Conservation (phyloP, 1,284 basidiomycete genomes). For the Neolentinus lepideus region DNA sequence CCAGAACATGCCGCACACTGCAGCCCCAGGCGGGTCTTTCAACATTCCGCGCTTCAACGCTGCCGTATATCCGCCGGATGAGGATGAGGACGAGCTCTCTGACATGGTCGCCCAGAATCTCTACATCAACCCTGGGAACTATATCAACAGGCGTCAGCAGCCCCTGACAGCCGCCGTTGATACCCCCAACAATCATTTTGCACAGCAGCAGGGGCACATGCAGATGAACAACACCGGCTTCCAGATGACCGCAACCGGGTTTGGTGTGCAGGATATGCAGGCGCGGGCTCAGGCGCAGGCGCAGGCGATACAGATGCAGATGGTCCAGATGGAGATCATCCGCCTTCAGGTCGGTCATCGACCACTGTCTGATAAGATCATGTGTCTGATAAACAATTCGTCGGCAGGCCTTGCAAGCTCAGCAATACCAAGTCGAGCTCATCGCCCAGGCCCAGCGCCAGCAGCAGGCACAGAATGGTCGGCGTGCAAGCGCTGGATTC, state of each 20-base stretch:
- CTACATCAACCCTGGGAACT: constrained; percentile 27
- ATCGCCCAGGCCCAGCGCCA: constrained; percentile 36
- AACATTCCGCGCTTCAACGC: constrained; percentile 43
- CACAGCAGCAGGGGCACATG: constrained; percentile 45
- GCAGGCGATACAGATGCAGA: constrained; percentile 67
- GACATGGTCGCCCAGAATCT: constrained; percentile 45
- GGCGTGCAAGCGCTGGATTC: constrained; percentile 41
- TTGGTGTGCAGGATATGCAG: constrained; percentile 19
- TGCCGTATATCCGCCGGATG: constrained; percentile 37
- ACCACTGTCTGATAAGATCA: constrained; percentile 8
- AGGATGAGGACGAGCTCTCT: constrained; percentile 51
- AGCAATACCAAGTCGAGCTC: constrained; percentile 52
- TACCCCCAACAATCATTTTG: constrained; percentile 53
- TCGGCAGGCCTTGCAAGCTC: constrained; percentile 42
- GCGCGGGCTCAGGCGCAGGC: constrained; percentile 41
- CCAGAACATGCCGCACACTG: constrained; percentile 51
- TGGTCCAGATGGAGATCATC: constrained; percentile 76
- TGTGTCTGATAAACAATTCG: constrained; percentile 6
- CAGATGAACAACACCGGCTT: constrained; percentile 31
- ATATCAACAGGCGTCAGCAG: constrained; percentile 7
- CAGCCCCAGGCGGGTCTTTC: constrained; percentile 56
- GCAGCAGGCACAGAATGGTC: constrained; percentile 19
- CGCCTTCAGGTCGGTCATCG: constrained; percentile 57
- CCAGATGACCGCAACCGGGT: constrained; percentile 42
- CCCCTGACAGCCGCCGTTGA: constrained; percentile 69